Base-by-base conservation (phyloP, 2,329 filamentous ascomycete species). In the Sarocladiaceae sp. region DNA sequence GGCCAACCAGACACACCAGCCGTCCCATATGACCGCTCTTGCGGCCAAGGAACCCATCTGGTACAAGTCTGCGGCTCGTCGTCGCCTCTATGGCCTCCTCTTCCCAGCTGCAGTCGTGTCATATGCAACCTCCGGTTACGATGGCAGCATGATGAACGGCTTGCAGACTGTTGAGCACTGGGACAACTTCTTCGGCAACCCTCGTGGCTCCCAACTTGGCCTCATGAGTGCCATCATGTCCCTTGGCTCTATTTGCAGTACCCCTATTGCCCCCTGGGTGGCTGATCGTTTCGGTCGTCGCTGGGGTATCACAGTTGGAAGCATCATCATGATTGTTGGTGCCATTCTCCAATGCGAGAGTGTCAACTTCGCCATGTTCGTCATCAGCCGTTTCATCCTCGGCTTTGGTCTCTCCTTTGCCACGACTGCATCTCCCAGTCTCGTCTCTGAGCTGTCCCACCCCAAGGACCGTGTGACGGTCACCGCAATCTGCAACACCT, bases 401-500 rank as follows among this genome's bases (percentile, higher is more conserved):
- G 79, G 79, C 2, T 76, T 79, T 26, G 79, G 79, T 3, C 71
- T 79, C 20, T 70, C 73, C 0, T 78, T 78, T 55, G 73, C 71
- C 31, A 80, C 77, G 37, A 75, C 78, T 23, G 71, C 74, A 0
- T 74, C 73, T 0, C 77, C 78, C 1, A 69, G 72, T 4, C 61
- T 80, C 54, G 72, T 81, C 4, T 76, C 73, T 57, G 79, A 81
- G 52, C 62, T 81, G 8, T 74, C 71, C 1, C 74, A 80, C 56
- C 78, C 77, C 0, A 79, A 77, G 56, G 76, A 80, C 57, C 72
- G 78, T 39, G 69, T 76, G 0, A 72, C 75, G 3, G 59, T 80
- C 29, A 80, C 76, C 0, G 75, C 76, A 2, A 70, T 82, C 4
- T 81, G 78, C 66, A 80, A 81, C 51, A 74, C 63, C 6, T 62